A percentile compares a stretch with the other conserved stretches of the same genome.
Conservation (phyloP, 2,329 filamentous ascomycete genomes). For the Coniosporium tulheliwenetii region DNA sequence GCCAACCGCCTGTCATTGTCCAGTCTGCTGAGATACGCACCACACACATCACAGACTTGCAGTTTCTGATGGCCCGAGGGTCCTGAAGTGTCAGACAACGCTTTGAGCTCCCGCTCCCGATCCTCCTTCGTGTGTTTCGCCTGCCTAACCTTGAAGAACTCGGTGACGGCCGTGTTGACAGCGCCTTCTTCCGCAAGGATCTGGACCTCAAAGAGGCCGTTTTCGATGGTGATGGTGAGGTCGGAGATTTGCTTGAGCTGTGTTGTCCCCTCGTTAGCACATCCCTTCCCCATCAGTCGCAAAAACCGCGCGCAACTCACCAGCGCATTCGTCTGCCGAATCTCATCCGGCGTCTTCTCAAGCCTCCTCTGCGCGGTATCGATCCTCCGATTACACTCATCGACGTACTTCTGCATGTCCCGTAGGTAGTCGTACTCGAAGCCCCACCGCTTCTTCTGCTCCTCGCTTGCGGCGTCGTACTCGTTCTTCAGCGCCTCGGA, state of each 20-base stretch:
- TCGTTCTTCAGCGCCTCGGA: conserved; percentile 77
- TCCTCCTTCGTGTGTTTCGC: conserved; percentile 70
- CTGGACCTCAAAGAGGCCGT: conserved; percentile 71
- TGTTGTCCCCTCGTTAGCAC: neutral
- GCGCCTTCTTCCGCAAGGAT: conserved; percentile 69
- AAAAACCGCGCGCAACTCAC: conserved; percentile 23
- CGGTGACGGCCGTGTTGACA: conserved; percentile 69
- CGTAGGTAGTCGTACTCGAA: conserved; percentile 96
- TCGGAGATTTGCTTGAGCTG: conserved; percentile 74
- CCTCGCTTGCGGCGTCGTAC: conserved; percentile 58
- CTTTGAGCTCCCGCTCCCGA: conserved; percentile 75
- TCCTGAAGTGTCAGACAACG: conserved; percentile 78
- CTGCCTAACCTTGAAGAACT: conserved; percentile 72
- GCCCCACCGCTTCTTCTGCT: conserved; percentile 62
- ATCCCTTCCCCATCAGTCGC: too few relatives aligned
- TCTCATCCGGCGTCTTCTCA: conserved; percentile 97
- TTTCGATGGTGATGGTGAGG: conserved; percentile 60
- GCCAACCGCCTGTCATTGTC: conserved; percentile 90
- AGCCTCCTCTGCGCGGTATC: conserved; percentile 76
- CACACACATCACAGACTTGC: conserved; percentile 96
- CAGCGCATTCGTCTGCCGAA: conserved; percentile 80
- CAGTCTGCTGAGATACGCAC: conserved; percentile 78
- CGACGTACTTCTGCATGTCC: conserved; percentile 92
- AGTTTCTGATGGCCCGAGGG: conserved; percentile 94
- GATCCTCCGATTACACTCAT: conserved; percentile 90